Evolutionary conservation across 768 basidiomycete species (phyloP).

Genomic region (Termitomyces sp.): DNA sequence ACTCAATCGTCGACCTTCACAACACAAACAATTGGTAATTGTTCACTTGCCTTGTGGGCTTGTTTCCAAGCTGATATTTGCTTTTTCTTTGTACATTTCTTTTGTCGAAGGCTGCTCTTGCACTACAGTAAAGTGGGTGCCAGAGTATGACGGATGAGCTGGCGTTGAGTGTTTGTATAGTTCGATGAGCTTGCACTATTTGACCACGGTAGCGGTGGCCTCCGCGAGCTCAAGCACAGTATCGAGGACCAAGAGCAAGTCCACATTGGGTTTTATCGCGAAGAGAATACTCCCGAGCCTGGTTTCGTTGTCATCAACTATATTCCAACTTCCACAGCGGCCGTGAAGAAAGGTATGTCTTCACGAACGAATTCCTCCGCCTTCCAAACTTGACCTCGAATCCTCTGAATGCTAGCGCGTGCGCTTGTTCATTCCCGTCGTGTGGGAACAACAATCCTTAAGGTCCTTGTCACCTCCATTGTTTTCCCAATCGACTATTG

Average conservation of each 20-base stretch:
- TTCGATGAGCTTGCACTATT: conserved; percentile 33
- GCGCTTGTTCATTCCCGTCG: conserved; percentile 43
- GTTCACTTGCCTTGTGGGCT: neutral
- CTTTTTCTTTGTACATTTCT: neutral
- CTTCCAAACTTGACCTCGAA: conserved; percentile 1
- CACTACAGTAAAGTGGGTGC: conserved; percentile 17
- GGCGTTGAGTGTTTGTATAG: conserved; percentile 17
- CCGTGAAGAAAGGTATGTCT: conserved; percentile 26
- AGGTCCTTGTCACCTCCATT: conserved; percentile 26
- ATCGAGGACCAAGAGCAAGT: conserved; percentile 31
- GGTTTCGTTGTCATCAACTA: conserved; percentile 40
- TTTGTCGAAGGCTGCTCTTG: conserved; percentile 13
- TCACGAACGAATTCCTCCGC: neutral
- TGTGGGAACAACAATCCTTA: conserved; percentile 37
- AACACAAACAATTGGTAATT: conserved; percentile 15
- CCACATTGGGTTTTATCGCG: conserved; percentile 42
- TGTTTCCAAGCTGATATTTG: neutral
- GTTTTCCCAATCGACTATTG: conserved; percentile 13
- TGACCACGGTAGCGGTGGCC: conserved; percentile 34
- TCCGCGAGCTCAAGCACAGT: conserved; percentile 40
- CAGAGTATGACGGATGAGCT: neutral
- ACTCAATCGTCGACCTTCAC: conserved; percentile 13
- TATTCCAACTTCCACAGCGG: conserved; percentile 35
- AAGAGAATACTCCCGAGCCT: conserved; percentile 29
- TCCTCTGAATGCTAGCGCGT: conserved; percentile 26